These are phyloP conservation scores for Cyclostephanos invisitatus DNA, from an alignment of 108 stramenopile genomes.

Conservation along the genomic window DNA sequence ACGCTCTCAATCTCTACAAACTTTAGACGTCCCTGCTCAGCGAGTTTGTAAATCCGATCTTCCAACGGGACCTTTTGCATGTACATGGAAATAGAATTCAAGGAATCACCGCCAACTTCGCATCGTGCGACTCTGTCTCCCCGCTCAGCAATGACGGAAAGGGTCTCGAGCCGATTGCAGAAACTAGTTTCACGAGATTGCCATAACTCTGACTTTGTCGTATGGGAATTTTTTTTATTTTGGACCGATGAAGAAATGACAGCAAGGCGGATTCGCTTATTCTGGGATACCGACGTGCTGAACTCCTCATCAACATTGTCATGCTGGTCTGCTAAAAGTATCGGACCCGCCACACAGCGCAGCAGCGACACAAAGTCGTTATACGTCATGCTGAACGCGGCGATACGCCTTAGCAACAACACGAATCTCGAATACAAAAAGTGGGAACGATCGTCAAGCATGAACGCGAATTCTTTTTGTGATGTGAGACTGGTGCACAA, in stretches of 20 bases:
- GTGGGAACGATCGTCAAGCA: slow-evolving; percentile 72
- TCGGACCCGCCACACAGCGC: slow-evolving; percentile 73
- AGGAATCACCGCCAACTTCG: slow-evolving; percentile 74
- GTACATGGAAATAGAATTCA: slow-evolving; percentile 76
- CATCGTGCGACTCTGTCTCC: slow-evolving; percentile 73
- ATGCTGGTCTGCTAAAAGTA: slow-evolving; percentile 56
- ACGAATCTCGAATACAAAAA: slow-evolving; percentile 76
- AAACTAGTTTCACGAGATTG: slow-evolving; percentile 66
- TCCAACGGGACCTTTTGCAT: slow-evolving; percentile 76
- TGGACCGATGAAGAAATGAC: slow-evolving; percentile 75
- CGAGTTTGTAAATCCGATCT: slow-evolving; percentile 75
- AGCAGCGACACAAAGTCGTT: slow-evolving; percentile 83
- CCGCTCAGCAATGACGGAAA: slow-evolving; percentile 74
- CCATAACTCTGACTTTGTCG: slow-evolving; percentile 55
- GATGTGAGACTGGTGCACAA: slow-evolving; percentile 74
- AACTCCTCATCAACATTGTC: slow-evolving; percentile 35
- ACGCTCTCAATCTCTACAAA: slow-evolving; percentile 79
- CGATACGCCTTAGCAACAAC: slow-evolving; percentile 65
- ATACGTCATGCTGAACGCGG: slow-evolving; percentile 85
- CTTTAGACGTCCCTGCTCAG: slow-evolving; percentile 72
- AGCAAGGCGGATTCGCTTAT: slow-evolving; percentile 62
- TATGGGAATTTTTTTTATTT: slow-evolving; percentile 28
- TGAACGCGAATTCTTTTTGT: slow-evolving; percentile 70
- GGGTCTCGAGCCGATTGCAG: slow-evolving; percentile 68
- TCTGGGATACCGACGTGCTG: slow-evolving; percentile 18